Conservation (phyloP, 495 filamentous ascomycete genomes). For the Hypoxylon lienhwacheense region DNA sequence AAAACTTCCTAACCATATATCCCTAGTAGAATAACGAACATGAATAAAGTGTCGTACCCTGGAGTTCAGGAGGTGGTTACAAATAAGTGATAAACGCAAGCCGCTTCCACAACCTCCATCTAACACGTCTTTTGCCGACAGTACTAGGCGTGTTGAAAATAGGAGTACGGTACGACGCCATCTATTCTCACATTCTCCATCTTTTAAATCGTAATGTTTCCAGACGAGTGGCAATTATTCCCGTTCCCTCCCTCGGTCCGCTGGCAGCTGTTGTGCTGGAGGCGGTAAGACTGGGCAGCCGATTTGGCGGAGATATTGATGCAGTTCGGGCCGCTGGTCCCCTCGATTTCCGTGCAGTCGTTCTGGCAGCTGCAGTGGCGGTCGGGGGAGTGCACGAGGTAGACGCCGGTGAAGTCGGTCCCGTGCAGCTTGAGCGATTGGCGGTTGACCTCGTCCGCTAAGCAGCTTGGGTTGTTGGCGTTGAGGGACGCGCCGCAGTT, state of each 20-base stretch:
- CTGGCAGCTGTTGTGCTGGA: constrained; percentile 18
- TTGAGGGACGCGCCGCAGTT: constrained; percentile 22
- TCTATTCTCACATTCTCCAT: background rate
- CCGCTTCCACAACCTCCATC: too few relatives aligned
- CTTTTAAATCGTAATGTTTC: background rate
- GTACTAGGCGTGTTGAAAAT: too few relatives aligned
- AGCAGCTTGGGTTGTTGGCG: constrained; percentile 14
- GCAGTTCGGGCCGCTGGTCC: constrained; percentile 5
- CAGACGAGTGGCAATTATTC: constrained; percentile 7
- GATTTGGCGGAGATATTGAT: constrained; percentile 15
- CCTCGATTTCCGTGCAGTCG: constrained; percentile 22
- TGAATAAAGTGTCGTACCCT: too few relatives aligned
- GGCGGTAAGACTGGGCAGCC: constrained; percentile 11
- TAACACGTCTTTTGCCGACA: too few relatives aligned
- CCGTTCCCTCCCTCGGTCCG: constrained; percentile 12
- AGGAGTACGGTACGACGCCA: too few relatives aligned
- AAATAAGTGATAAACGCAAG: too few relatives aligned
- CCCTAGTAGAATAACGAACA: too few relatives aligned
- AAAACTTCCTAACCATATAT: too few relatives aligned
- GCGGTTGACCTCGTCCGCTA: background rate
- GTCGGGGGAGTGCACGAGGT: constrained; percentile 21
- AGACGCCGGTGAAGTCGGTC: constrained; percentile 6
- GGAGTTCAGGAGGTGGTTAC: too few relatives aligned
- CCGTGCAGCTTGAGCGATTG: constrained; percentile 22
- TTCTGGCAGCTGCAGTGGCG: constrained; percentile 15